Base-by-base conservation (phyloP, 23 red algal species). In the Gracilariopsis chorda region DNA sequence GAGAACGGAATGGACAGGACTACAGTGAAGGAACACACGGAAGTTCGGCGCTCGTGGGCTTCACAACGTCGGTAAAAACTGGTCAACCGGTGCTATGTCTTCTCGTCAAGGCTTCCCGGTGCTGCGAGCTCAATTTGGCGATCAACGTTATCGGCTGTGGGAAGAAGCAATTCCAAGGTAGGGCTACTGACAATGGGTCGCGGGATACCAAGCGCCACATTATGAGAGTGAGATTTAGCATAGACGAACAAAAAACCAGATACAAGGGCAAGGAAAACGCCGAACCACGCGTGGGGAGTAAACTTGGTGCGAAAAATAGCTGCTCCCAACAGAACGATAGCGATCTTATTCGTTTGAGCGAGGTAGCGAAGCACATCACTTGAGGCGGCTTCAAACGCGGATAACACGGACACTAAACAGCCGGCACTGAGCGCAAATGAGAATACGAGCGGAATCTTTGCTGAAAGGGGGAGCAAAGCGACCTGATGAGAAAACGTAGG, bases 141-240 rank as follows among this genome's bases (percentile, higher is more conserved):
- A 68, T 68, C 62, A 30, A 68, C 62, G 8, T 68, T 30, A 68
- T 68, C 62, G 35, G 62, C 57, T 25, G 69, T 78, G 39, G 85
- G 85, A 25, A 89, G 72, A 28, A 89, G 36, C 35, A 90, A 40
- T 42, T 90, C 86, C 23, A 90, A 24, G n/a, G 86, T 80, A 0
- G 86, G 86, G 60, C 86, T 90, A 29, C 72, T 80, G n/a, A 90
- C 86, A 79, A 90, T 90, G 23, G 86, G 86, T 59, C 71, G 36
- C 8, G 86, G 86, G 35, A 80, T 90, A 24, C 71, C 86, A 6
- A 78, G 39, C 35, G 86, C 60, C 14, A 43, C 25, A 67, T 80
- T 70, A 20, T 88, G 83, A 9, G 86, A 44, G 25, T 88, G 46
- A 19, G 67, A 88, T 30, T 90, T 80, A 20, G 86, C 55, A 33